Conservation (phyloP, 2,329 filamentous ascomycete species). For the Exophiala calicioides region DNA sequence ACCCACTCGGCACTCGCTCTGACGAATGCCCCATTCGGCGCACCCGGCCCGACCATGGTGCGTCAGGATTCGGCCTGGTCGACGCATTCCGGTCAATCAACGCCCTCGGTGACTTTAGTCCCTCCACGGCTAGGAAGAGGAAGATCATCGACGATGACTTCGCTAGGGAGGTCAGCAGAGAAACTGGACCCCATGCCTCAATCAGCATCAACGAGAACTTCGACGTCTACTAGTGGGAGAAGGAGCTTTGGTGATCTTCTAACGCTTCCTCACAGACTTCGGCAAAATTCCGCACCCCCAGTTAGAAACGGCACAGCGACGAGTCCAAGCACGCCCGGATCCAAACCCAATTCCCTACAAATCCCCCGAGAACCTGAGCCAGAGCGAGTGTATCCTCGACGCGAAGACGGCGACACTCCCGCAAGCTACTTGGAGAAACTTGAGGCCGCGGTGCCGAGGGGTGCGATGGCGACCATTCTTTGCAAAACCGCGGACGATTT, state of each 20-base stretch:
- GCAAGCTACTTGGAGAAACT: constrained; percentile 84
- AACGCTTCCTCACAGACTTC: constrained; percentile 70
- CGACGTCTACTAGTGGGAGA: constrained; percentile 78
- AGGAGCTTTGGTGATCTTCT: constrained; percentile 93
- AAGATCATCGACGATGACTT: constrained; percentile 88
- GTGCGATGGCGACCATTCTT: constrained; percentile 79
- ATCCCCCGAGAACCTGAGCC: constrained; percentile 65
- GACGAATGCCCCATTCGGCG: constrained; percentile 49
- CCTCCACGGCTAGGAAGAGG: constrained; percentile 65
- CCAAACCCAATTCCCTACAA: constrained; percentile 82
- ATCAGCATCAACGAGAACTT: constrained; percentile 63
- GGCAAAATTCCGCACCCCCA: constrained; percentile 76
- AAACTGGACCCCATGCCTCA: constrained; percentile 62
- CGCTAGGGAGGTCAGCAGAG: constrained; percentile 70
- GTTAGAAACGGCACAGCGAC: constrained; percentile 65
- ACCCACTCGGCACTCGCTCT: constrained; percentile 55
- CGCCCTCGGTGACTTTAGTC: constrained; percentile 60
- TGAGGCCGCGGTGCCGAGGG: constrained; percentile 76
- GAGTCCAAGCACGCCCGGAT: constrained; percentile 66
- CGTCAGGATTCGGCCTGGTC: constrained; percentile 65
- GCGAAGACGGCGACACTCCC: constrained; percentile 83
- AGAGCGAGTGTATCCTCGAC: constrained; percentile 69
- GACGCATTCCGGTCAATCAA: constrained; percentile 64
- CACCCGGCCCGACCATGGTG: constrained; percentile 48
- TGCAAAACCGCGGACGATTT: constrained; percentile 87